Percentiles rank a stretch among this genome's conserved stretches.
Conservation (phyloP, 495 filamentous ascomycete species). For the Neurospora cerealis region DNA sequence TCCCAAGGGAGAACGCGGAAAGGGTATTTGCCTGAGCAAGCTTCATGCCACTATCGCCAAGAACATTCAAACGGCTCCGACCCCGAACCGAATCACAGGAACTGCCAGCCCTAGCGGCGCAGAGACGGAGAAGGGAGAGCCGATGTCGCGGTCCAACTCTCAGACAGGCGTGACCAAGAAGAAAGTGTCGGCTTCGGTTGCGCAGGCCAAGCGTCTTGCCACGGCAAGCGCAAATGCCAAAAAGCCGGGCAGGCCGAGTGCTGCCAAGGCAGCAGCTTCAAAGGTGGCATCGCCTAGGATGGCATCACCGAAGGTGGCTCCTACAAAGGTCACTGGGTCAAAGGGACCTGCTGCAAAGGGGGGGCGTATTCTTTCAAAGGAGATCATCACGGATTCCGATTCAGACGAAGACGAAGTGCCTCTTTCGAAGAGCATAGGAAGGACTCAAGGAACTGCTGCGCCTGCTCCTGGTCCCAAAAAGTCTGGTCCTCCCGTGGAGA, state of each 20-base stretch:
- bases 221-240: constrained; percentile 22
- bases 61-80: constrained; percentile 42
- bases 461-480: constrained; percentile 18
- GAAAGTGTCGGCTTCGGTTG: constrained; percentile 51
- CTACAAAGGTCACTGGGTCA: constrained; percentile 13
- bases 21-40: constrained; percentile 70
- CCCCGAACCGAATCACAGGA: constrained; percentile 49
- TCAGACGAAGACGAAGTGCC: constrained; percentile 49
- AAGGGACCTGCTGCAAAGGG: constrained; percentile 15
- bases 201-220: constrained; percentile 49
- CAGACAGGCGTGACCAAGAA: constrained; percentile 41
- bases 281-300: constrained; percentile 11
- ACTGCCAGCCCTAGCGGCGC: constrained; percentile 46
- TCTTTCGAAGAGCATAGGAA: constrained; percentile 25
- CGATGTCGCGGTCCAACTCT: constrained; percentile 45
- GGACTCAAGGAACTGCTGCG: constrained; percentile 19
- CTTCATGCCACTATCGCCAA: constrained; percentile 53
- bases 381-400: constrained; percentile 68
- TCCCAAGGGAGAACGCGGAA: constrained; percentile 62
- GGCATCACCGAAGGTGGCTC: constrained; percentile 24
- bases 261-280: constrained; percentile 3
- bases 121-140: constrained; percentile 42
- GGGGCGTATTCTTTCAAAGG: constrained; percentile 42
- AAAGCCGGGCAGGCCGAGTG: constrained; percentile 6
- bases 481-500: constrained; percentile 24